A percentile compares a stretch with the other conserved stretches of the same genome.
Evolutionary conservation across 495 filamentous ascomycete species (phyloP).

Genomic region (Penicillium roqueforti): DNA sequence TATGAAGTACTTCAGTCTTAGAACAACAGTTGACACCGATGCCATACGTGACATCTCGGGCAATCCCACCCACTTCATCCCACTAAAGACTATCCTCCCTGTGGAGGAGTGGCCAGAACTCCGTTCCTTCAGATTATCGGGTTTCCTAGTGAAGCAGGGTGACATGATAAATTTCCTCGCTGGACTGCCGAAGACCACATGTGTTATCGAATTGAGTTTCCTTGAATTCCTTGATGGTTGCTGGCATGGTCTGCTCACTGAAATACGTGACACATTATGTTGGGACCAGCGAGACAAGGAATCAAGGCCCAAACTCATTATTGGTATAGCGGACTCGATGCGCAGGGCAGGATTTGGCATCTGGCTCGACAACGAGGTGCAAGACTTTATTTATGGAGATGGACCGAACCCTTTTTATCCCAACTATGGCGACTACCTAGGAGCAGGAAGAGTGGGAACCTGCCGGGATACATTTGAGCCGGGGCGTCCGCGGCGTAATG

Average conservation of each 20-base stretch:
- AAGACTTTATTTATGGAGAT: constrained; percentile 14
- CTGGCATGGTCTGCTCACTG: constrained; percentile 7
- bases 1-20: too few relatives aligned
- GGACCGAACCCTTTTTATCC: constrained; percentile 8
- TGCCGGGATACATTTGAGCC: too few relatives aligned
- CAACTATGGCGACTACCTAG: too few relatives aligned
- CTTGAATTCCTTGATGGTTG: constrained; percentile 5
- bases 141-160: background rate
- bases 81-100: constrained; percentile 12
- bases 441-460: too few relatives aligned
- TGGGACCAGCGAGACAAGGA: constrained; percentile 11
- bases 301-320: constrained; percentile 3
- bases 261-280: constrained; percentile 11
- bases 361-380: constrained; percentile 8
- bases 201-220: constrained; percentile 8
- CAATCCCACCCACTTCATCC: constrained; percentile 8
- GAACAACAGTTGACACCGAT: too few relatives aligned
- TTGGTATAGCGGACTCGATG: constrained; percentile 5
- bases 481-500: too few relatives aligned
- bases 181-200: constrained; percentile 7
- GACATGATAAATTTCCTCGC: constrained; percentile 9
- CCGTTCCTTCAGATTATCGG: constrained; percentile 2
- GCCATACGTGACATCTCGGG: background rate
- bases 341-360: constrained; percentile 1
- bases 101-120: constrained; percentile 14